These are phyloP conservation scores for Corchorus olitorius DNA, from an alignment of 345 rosid genomes.

Conservation along the genomic window DNA sequence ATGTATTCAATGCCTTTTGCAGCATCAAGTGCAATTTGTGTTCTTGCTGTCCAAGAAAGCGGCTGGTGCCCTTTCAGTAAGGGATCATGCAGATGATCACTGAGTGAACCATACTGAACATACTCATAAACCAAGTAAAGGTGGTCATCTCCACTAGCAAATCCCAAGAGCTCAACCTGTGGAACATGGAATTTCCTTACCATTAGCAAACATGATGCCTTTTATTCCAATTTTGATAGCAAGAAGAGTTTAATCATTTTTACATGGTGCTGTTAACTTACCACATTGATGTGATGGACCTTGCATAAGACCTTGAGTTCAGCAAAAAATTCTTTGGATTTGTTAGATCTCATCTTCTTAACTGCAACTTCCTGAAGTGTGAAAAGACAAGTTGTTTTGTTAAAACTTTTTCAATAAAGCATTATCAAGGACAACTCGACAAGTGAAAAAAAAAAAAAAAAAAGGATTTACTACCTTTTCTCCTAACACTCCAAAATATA, in stretches of 20 bases:
- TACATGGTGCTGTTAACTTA: constrained; percentile 24
- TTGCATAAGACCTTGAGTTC: constrained; percentile 72
- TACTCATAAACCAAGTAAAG: constrained; percentile 67
- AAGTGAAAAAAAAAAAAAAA: neutral
- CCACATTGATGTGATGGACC: constrained; percentile 73
- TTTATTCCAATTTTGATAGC: neutral
- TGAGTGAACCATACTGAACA: constrained; percentile 55
- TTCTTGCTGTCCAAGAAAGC: constrained; percentile 65
- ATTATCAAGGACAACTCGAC: neutral
- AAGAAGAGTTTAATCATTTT: neutral
- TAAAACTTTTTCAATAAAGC: neutral
- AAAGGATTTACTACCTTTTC: constrained; percentile 35
- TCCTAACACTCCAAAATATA: constrained; percentile 47
- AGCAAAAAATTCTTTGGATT: constrained; percentile 66
- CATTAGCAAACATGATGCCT: neutral
- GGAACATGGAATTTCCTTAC: neutral
- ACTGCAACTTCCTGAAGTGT: constrained; percentile 59
- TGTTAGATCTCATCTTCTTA: constrained; percentile 73
- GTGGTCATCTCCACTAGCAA: constrained; percentile 64
- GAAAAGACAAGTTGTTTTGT: neutral
- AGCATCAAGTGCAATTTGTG: constrained; percentile 66
- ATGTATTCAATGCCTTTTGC: constrained; percentile 69
- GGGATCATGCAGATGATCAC: constrained; percentile 69
- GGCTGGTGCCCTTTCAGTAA: constrained; percentile 56
- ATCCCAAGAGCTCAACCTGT: constrained; percentile 71